Evolutionary conservation across 495 filamentous ascomycete species (phyloP).

Genomic region (Aspergillus saccharolyticus): DNA sequence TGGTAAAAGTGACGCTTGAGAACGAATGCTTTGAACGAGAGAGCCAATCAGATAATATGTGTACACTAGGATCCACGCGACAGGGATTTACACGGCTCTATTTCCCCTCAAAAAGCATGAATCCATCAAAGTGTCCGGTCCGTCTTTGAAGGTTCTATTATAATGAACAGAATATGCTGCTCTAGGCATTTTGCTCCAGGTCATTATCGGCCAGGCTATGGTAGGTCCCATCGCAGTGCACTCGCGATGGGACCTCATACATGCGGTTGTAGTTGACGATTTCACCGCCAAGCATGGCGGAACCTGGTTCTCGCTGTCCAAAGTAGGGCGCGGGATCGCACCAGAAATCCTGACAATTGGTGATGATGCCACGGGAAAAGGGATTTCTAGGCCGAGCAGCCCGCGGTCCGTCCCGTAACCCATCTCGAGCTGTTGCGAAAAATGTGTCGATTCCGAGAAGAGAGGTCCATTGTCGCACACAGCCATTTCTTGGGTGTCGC

Average conservation of each 20-base stretch:
- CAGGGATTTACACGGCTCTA: neutral
- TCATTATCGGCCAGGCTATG: constrained; percentile 41
- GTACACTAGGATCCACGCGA: constrained; percentile 6
- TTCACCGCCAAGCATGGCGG: constrained; percentile 71
- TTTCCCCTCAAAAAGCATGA: neutral
- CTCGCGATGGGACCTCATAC: constrained; percentile 76
- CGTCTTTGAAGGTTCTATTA: neutral
- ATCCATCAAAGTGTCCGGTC: neutral
- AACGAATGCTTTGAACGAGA: neutral
- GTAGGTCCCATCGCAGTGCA: constrained; percentile 45
- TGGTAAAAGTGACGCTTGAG: neutral
- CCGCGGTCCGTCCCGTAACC: constrained; percentile 50
- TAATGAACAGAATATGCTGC: neutral
- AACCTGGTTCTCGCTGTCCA: constrained; percentile 64
- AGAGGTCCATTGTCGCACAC: constrained; percentile 71
- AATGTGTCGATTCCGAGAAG: constrained; percentile 89
- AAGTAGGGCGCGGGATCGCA: constrained; percentile 82
- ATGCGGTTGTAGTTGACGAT: constrained; percentile 79
- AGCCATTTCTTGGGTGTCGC: constrained; percentile 50
- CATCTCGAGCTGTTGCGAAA: constrained; percentile 70
- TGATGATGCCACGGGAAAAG: constrained; percentile 72
- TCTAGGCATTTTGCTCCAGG: constrained; percentile 8
- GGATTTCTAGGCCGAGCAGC: constrained; percentile 61
- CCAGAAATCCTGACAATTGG: constrained; percentile 96
- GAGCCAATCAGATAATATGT: constrained; percentile 7